phyloP scores from a whole-genome alignment of 1,139 yeast species.

The Yamadazyma diospyri region DNA sequence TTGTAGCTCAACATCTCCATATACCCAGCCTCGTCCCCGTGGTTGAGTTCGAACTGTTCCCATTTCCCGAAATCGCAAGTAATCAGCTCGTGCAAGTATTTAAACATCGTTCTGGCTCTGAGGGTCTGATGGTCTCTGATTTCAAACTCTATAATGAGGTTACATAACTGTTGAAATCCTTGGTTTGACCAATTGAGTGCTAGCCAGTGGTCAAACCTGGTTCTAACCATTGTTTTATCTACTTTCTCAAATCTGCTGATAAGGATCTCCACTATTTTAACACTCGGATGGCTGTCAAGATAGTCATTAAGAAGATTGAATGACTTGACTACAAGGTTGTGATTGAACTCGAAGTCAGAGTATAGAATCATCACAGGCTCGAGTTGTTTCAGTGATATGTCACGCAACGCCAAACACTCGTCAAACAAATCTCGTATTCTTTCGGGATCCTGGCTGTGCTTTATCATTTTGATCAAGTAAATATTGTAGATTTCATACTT shows the following conservation, averaged over 20 bases:
- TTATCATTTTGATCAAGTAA: constrained; percentile 55
- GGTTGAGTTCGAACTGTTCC: constrained; percentile 68
- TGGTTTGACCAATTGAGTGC: constrained; percentile 9
- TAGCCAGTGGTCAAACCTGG: constrained; percentile 11
- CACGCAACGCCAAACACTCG: constrained; percentile 29
- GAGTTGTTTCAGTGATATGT: constrained; percentile 14
- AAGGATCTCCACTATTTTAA: constrained; percentile 9
- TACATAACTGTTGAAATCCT: constrained; percentile 29
- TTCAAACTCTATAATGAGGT: constrained; percentile 49
- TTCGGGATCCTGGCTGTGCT: constrained; percentile 41
- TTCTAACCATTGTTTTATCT: constrained; percentile 11
- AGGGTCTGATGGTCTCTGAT: constrained; percentile 40
- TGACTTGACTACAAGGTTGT: constrained; percentile 27
- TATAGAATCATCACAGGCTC: constrained; percentile 54
- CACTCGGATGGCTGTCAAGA: constrained; percentile 8
- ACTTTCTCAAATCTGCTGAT: constrained; percentile 7
- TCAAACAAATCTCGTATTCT: constrained; percentile 74
- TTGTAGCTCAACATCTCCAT: constrained; percentile 72
- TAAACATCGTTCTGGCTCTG: constrained; percentile 61
- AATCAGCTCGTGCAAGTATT: constrained; percentile 25
- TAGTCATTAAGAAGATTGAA: constrained; percentile 22
- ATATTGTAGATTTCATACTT: constrained; percentile 68
- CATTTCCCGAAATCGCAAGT: constrained; percentile 34
- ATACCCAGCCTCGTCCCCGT: constrained; percentile 69
- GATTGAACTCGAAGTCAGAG: constrained; percentile 52